These are phyloP conservation scores for Acanthamoeba castellanii DNA, from an alignment of 208 protist species.

Conservation along the genomic window DNA sequence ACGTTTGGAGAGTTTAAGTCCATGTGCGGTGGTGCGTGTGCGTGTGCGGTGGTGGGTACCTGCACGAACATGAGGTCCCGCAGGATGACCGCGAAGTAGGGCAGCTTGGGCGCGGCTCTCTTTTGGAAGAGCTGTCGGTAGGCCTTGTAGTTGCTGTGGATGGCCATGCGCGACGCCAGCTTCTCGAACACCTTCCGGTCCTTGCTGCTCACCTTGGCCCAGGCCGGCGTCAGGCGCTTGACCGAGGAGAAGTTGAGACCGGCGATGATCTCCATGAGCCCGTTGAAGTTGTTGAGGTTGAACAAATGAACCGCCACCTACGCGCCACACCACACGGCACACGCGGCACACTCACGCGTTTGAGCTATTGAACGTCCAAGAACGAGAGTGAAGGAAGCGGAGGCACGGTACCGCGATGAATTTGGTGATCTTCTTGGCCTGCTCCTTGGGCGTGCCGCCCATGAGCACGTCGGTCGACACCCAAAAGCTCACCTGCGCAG, in stretches of 20 bases:
- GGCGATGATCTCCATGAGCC: conserved; percentile 37
- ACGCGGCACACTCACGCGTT: neutral
- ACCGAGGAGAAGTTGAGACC: conserved; percentile 59
- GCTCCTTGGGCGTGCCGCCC: conserved; percentile 24
- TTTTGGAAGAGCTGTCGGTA: conserved; percentile 52
- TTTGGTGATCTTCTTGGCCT: conserved; percentile 53
- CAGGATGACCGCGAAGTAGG: conserved; percentile 49
- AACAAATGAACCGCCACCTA: conserved; percentile 31
- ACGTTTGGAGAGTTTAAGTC: neutral
- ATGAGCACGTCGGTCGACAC: conserved; percentile 43
- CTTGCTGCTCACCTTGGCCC: conserved; percentile 57
- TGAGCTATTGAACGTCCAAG: neutral
- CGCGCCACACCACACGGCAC: neutral
- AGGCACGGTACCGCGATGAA: conserved; percentile 43
- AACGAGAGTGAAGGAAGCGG: neutral
- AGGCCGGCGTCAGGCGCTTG: conserved; percentile 8
- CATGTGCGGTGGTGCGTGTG: neutral
- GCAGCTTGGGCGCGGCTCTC: neutral
- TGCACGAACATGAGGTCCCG: conserved; percentile 44
- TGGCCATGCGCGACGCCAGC: conserved; percentile 4
- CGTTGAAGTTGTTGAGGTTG: conserved; percentile 58
- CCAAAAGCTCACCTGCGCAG: conserved; percentile 56
- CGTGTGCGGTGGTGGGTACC: neutral
- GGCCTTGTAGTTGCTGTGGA: conserved; percentile 56
- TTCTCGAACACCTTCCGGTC: conserved; percentile 53